Evolutionary conservation across 768 basidiomycete species (phyloP), one percentile per base, ranked within the genome.

Genomic region (Serpula lacrymans): DNA sequence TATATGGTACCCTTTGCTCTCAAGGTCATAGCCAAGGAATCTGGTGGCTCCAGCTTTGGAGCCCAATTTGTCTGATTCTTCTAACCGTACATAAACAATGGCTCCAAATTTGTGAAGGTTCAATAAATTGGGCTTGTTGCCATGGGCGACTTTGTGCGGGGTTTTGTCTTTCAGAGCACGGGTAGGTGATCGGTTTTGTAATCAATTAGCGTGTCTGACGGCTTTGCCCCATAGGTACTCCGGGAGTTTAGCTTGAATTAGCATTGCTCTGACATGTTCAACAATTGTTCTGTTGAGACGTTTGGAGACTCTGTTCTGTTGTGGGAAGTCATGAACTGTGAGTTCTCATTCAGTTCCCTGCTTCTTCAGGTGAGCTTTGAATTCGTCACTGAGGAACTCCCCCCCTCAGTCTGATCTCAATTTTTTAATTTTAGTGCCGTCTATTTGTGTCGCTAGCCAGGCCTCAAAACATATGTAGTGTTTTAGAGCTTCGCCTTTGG

Each of bases 271-370:
- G 13, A 50, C 47, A 14, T 45, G 16, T 17, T 53, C 46, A 9
- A 49, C 27, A 4, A 63, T 20, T 13, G 55, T 60, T 25, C 58
- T 50, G 31, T 64, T 64, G 29, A 56, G 42, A 7, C 55, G 40
- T 41, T 65, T 52, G 1, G 61, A 60, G 9, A 62, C n/a, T 4
- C 61, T 58, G 32, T 63, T 61, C 28, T 61, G 54, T 8, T 38
- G 28, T 5, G 28, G 37, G 17, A 37, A 38, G 12, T 43, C 13
- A 9, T 35, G 36, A n/a, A 24, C 29, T 4, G 28, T 28, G 2
- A 25, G 14, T 25, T 43, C 28, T 2, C 33, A 3, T 12, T 3
- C 20, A 20, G 20, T 34, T 13, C 33, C 33, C n/a, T 6, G 6
- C 4, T 5, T 16, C 5, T 5, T 30, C 2, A 30, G 29, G 29